Evolutionary conservation across 805 yeast genomes (phyloP).

Genomic region (Naumovozyma dairenensis): DNA sequence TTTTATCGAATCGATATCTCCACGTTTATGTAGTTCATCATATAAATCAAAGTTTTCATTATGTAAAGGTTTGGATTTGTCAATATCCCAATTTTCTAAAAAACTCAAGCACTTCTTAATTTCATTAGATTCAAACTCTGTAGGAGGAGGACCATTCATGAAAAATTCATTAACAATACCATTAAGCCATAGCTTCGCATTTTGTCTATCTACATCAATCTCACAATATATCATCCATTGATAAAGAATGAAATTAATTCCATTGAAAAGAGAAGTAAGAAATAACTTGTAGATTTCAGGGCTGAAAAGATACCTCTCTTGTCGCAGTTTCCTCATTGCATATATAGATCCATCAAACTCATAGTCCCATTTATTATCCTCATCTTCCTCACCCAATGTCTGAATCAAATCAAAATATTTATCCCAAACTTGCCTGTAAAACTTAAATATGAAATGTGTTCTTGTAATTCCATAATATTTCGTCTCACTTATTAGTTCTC

Average conservation of each 20-base stretch:
- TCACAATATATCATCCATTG: slow-evolving; percentile 19
- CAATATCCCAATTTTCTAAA: slow-evolving; percentile 4
- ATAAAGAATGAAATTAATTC: slow-evolving; percentile 14
- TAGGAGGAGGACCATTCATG: not conserved
- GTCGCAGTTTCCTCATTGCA: slow-evolving; percentile 8
- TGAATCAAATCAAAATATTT: slow-evolving; percentile 18
- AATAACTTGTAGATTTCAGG: slow-evolving; percentile 6
- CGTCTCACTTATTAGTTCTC: slow-evolving; percentile 6
- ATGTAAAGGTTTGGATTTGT: slow-evolving; percentile 10
- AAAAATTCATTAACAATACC: slow-evolving; percentile 14
- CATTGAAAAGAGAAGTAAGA: slow-evolving; percentile 14
- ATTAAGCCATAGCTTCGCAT: slow-evolving; percentile 17
- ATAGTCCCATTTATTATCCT: not conserved
- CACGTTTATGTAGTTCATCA: slow-evolving; percentile 3
- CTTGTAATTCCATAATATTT: slow-evolving; percentile 7
- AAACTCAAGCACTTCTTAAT: slow-evolving; percentile 5
- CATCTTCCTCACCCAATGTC: slow-evolving; percentile 15
- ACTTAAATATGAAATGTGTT: slow-evolving; percentile 8
- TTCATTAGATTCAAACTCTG: not conserved
- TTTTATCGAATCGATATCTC: not conserved
- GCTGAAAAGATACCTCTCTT: slow-evolving; percentile 9
- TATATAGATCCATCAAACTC: slow-evolving; percentile 8
- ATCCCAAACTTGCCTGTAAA: slow-evolving; percentile 18
- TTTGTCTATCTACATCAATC: slow-evolving; percentile 4
- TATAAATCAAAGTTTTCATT: slow-evolving; percentile 14